phyloP scores from a whole-genome alignment of 2,329 filamentous ascomycete species.

The Cyclaneusma minus region DNA sequence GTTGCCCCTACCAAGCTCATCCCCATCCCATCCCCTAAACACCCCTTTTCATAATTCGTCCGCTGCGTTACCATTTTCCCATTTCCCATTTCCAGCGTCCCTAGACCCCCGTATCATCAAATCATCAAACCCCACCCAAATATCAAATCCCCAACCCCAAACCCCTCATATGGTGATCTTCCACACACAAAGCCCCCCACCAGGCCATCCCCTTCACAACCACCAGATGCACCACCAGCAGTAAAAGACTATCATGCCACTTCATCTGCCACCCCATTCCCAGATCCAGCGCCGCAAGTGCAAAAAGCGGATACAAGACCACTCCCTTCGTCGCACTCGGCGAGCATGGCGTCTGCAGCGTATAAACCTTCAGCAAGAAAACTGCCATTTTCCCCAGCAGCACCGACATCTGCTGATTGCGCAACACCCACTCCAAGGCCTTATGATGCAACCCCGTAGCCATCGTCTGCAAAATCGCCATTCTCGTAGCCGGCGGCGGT shows the following conservation, averaged over 20 bases:
- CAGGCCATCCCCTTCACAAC: conserved; percentile 25
- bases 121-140: no score
- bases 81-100: no score
- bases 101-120: no score
- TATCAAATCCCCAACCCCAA: conserved; percentile 6
- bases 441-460: conserved; percentile 20
- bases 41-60: no score
- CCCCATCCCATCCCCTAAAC: no score
- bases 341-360: conserved; percentile 52
- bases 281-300: conserved; percentile 54
- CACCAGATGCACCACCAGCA: conserved; percentile 30
- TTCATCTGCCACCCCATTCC: conserved; percentile 23
- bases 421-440: conserved; percentile 15
- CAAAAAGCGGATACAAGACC: conserved; percentile 51
- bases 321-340: conserved; percentile 52
- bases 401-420: conserved; percentile 19
- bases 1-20: no score
- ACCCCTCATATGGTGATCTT: no score
- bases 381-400: conserved; percentile 36
- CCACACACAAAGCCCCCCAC: conserved; percentile 18
- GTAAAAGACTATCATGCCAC: conserved; percentile 20
- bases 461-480: conserved; percentile 15
- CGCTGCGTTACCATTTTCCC: no score
- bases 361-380: conserved; percentile 54
- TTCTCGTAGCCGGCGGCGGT: conserved; percentile 20